phyloP scores from a whole-genome alignment of 129 eudicot genomes.

The Helianthus annuus region DNA sequence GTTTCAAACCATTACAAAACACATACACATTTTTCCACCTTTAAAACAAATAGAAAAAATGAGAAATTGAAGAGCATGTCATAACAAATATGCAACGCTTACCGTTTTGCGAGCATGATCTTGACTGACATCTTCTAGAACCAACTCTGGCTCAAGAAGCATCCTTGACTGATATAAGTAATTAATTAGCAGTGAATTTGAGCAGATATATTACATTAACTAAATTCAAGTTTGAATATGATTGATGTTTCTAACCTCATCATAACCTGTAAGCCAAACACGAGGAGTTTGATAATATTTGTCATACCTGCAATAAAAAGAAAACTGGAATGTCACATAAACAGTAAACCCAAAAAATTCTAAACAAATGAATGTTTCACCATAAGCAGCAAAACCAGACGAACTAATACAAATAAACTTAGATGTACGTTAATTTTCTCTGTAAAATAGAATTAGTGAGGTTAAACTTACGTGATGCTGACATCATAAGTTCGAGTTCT shows the following conservation, averaged over 20 bases:
- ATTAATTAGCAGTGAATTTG: background rate
- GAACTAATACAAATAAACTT: background rate
- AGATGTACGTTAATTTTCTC: background rate
- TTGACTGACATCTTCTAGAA: slow-evolving; percentile 97
- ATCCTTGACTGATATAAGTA: slow-evolving; percentile 75
- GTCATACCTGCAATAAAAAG: slow-evolving; percentile 66
- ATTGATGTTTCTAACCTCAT: slow-evolving; percentile 68
- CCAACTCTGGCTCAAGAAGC: slow-evolving; percentile 92
- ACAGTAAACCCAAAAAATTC: background rate
- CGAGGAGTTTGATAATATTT: slow-evolving; percentile 99
- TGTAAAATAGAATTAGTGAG: background rate
- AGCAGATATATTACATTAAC: background rate
- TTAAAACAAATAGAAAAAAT: background rate
- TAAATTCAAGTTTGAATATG: no score
- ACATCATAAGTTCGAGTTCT: slow-evolving; percentile 95
- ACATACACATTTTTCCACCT: background rate
- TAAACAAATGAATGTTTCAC: background rate
- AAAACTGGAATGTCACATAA: slow-evolving; percentile 4
- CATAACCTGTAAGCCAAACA: slow-evolving; percentile 99
- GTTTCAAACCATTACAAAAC: background rate
- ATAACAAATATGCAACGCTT: slow-evolving; percentile 28
- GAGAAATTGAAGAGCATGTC: slow-evolving; percentile 1
- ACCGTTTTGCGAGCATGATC: slow-evolving; percentile 98
- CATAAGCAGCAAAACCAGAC: background rate
- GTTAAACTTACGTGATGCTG: slow-evolving; percentile 85